A percentile compares a stretch with the other conserved stretches of the same genome.
phyloP scores from a whole-genome alignment of 2,329 filamentous ascomycete species.

The Phialocephala subalpina region DNA sequence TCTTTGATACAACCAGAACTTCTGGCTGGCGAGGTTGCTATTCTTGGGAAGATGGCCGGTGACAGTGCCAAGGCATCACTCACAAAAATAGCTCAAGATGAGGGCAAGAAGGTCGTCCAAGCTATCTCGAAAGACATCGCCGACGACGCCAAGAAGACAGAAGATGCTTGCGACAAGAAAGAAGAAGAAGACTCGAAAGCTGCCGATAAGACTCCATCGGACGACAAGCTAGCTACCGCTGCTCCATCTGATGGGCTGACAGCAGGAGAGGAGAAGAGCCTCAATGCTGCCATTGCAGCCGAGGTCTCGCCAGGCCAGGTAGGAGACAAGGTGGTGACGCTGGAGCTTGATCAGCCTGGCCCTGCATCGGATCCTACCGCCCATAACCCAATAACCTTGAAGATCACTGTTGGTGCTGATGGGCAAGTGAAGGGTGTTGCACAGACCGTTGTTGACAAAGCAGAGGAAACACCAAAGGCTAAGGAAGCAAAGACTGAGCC shows the following conservation, averaged over 20 bases:
- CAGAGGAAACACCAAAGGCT: conserved; percentile 4
- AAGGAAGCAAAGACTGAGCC: not conserved
- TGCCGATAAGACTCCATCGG: not conserved
- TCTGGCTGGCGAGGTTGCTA: conserved; percentile 34
- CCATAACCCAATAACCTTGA: conserved; percentile 16
- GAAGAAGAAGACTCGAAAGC: conserved; percentile 15
- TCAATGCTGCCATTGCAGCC: not conserved
- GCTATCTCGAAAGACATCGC: conserved; percentile 33
- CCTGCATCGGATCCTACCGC: not conserved
- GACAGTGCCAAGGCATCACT: conserved; percentile 32
- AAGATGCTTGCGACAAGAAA: conserved; percentile 13
- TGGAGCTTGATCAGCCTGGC: conserved; percentile 2
- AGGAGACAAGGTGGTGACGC: not conserved
- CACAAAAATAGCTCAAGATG: conserved; percentile 31
- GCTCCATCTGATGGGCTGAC: not conserved
- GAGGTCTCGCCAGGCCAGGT: not conserved
- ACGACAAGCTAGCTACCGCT: not conserved
- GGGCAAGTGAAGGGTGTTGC: conserved; percentile 29
- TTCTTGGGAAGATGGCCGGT: conserved; percentile 39
- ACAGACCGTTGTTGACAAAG: conserved; percentile 11
- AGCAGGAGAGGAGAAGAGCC: not conserved
- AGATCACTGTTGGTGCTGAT: conserved; percentile 29
- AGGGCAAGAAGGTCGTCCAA: conserved; percentile 33
- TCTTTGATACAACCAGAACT: conserved; percentile 38
- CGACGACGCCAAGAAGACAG: conserved; percentile 22